Base-by-base conservation (phyloP, 1,284 basidiomycete genomes). In the Pyrrhoderma noxium region DNA sequence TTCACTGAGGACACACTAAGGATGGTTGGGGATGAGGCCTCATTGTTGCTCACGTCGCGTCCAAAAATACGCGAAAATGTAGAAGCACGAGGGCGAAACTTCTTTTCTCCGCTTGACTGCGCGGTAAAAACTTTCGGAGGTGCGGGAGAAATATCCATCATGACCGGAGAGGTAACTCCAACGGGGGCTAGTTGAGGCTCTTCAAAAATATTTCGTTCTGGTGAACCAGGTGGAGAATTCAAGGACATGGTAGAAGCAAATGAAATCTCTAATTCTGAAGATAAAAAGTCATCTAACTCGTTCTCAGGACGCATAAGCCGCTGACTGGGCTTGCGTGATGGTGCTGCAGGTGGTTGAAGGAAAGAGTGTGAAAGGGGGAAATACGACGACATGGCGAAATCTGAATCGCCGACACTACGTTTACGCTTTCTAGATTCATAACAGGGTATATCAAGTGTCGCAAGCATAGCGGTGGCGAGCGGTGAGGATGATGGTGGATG, bases 121-220 rank as follows among this genome's bases (percentile, higher is more conserved):
- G 21, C 27, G 14, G 36, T 25, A 21, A 46, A 46, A 13, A 39
- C 18, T 27, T 49, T 54, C 14, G 25, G 64, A 13, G 68, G 83
- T 13, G 74, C 75, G 11, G 87, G 87, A 3, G 87, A 89, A 41
- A 89, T 83, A 61, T 89, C 86, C 86, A 89, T 89, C 3, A 82
- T 75, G 19, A 64, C 63, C 18, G 50, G 54, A 9, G 58, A 46
- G 45, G 37, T 23, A 45, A 43, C 22, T 23, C 41, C 31, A 22
- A 38, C 34, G 16, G 47, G 31, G n/a, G 34, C 45, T 31, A 54
- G 49, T 40, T 40, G 7, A 22, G n/a, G n/a, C n/a, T 16, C n/a
- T 22, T 40, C 41, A 40, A 45, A 50, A n/a, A 38, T 25, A 16
- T 22, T 41, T 66, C 35, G 79, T 75, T 34, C 72, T 66, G 25